Base-by-base conservation (phyloP, 192 early-diverging fungal genomes). In the Coemansia brasiliensis region DNA sequence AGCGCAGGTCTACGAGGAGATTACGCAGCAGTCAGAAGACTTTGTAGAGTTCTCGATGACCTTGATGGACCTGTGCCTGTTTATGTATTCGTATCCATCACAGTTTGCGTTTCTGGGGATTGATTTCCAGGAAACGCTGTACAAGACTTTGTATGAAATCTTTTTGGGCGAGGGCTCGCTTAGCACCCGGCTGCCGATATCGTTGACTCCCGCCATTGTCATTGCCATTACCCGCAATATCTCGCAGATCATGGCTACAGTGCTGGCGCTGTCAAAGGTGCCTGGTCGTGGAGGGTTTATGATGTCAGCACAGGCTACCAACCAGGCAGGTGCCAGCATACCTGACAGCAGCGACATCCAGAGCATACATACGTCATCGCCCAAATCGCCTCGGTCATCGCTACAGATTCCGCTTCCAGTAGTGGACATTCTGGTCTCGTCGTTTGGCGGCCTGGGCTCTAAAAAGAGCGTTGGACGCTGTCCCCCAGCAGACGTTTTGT, bases 81-180 rank as follows among this genome's bases (percentile, higher is more conserved):
- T 77, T 24, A 67, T 77, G 59, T 77, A 77, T 57, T 77, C 74
- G 63, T 67, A 77, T 29, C 74, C 74, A n/a, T 55, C 67, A 37
- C 57, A 67, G 21, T 77, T 77, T 60, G 67, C 74, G 27, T 77
- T 77, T 35, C 57, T 77, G 26, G 74, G 74, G 2, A 51, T 48
- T 16, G 74, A 76, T 7, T 70, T 70, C 20, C 74, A 69, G 48
- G 74, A 76, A 59, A 65, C 49, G 51, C 60, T 76, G 37, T 76
- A 70, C 67, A 76, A 76, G 67, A 76, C 74, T n/a, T 59, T 76
- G 29, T 76, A 66, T 18, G 74, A 76, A 55, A 70, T 70, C 15
- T 70, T 76, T 8, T 52, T 76, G 3, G 59, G 59, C 63, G 74
- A 76, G 50, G 57, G 65, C 13, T 65, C 74, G 32, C 50, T 68